These are phyloP conservation scores for Aspergillaceae sp. DNA, from an alignment of 2,329 filamentous ascomycete genomes.

Conservation along the genomic window DNA sequence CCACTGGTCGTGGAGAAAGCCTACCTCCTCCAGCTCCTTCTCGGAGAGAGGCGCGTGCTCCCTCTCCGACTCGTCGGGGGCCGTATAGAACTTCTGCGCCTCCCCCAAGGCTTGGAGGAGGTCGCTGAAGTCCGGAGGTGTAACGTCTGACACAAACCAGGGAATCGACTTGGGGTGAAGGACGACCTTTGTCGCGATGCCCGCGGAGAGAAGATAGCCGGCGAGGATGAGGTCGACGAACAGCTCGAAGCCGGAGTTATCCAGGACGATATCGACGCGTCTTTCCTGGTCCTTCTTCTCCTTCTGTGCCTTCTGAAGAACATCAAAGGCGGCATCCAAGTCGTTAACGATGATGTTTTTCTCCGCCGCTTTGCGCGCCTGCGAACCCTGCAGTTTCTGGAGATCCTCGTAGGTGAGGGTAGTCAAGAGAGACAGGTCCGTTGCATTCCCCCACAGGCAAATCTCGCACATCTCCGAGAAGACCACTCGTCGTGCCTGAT, in stretches of 20 bases:
- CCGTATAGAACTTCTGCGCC: conserved; percentile 70
- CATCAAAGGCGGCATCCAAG: conserved; percentile 60
- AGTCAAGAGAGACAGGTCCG: conserved; percentile 83
- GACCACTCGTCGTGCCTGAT: conserved; percentile 64
- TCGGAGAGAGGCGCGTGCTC: conserved; percentile 56
- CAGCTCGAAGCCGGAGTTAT: conserved; percentile 95
- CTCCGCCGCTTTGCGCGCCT: conserved; percentile 77
- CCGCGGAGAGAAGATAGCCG: conserved; percentile 76
- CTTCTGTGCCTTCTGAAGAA: conserved; percentile 57
- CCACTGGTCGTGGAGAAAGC: conserved; percentile 78
- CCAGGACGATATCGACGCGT: conserved; percentile 85
- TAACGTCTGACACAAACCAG: conserved; percentile 96
- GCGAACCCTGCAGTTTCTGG: conserved; percentile 84
- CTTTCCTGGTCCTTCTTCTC: conserved; percentile 56
- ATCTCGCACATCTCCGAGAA: conserved; percentile 95
- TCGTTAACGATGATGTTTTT: conserved; percentile 91
- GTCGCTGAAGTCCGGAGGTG: conserved; percentile 76
- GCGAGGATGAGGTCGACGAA: conserved; percentile 91
- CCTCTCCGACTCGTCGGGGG: conserved; percentile 56
- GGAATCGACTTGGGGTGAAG: conserved; percentile 91
- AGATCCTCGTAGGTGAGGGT: conserved; percentile 91
- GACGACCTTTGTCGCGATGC: conserved; percentile 76
- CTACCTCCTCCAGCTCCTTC: conserved; percentile 57
- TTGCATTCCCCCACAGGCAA: conserved; percentile 95
- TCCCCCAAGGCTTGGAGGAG: conserved; percentile 71